Evolutionary conservation across 441 rosid species (phyloP), one percentile per base, ranked within the genome.

Genomic region (Pelargonium fulgidum): DNA sequence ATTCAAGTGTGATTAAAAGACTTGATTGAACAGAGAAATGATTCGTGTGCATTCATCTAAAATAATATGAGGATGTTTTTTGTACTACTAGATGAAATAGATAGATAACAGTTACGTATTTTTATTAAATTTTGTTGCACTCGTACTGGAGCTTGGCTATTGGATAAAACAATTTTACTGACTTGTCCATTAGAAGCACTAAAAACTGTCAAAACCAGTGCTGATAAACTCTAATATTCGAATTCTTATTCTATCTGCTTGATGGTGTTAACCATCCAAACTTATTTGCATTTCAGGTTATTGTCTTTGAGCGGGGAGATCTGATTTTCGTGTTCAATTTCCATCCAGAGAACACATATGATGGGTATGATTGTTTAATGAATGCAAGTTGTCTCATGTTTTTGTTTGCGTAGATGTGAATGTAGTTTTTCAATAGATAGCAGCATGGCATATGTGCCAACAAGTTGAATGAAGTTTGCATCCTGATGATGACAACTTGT

Each of bases 301-400:
- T 90, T 4, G 91, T 90, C 72, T 90, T 90, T 78, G 96, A 88
- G 85, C 89, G 82, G 36, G 91, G 93, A 76, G 91, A 88, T 81
- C 82, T 88, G 56, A 84, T 88, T 71, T 88, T 88, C 22, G 88
- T 90, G 66, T 88, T 88, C 85, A 90, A 90, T 78, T 90, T 90
- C 78, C 93, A 90, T 77, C 89, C 96, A 22, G 83, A 84, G 62
- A 85, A 84, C 65, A 80, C 88, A 45, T 86, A 90, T 50, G 83
- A 86, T 52, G 96, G 93, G 96, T 90, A 84, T 54, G 80, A 66
- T 64, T 75, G 48, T 56, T 64, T 41, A 6, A 26, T 7, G 47
- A 19, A 54, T 44, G 69, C 61, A 48, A 67, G 48, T 64, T 39
- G n/a, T 64, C 12, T 52, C 0, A 4, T 7, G 70, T 10, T 71